These are phyloP conservation scores for Coemansia nantahalensis DNA, from an alignment of 192 early-diverging fungal genomes.

Conservation along the genomic window DNA sequence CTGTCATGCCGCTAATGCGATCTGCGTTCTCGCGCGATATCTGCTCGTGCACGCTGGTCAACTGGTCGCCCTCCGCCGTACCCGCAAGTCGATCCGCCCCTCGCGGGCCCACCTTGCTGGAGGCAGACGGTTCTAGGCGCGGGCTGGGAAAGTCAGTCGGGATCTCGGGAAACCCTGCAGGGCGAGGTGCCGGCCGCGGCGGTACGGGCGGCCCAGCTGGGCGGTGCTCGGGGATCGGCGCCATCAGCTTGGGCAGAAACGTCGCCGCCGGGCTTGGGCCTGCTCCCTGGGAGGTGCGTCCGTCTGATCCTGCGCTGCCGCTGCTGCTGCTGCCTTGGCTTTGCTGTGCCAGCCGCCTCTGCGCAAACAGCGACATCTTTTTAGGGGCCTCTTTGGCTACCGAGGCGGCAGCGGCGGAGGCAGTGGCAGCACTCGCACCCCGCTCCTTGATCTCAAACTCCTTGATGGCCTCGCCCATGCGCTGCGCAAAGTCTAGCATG, in stretches of 20 bases:
- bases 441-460: conserved; percentile 34
- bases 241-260: conserved; percentile 52
- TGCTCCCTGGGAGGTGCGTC: background rate
- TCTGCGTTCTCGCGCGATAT: conserved; percentile 50
- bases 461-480: conserved; percentile 33
- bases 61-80: background rate
- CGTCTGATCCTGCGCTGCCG: background rate
- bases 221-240: conserved; percentile 34
- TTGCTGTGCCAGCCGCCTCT: conserved; percentile 45
- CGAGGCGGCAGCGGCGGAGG: background rate
- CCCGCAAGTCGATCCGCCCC: no score
- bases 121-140: background rate
- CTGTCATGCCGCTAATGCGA: conserved; percentile 71
- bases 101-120: background rate
- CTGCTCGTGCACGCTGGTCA: conserved; percentile 20
- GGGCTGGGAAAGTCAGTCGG: conserved; percentile 12
- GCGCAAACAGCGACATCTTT: conserved; percentile 42
- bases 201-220: conserved; percentile 8
- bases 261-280: conserved; percentile 19
- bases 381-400: background rate
- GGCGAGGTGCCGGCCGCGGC: conserved; percentile 18
- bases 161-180: conserved; percentile 28
- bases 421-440: background rate
- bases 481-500: conserved; percentile 28
- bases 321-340: background rate